Evolutionary conservation across 225 moss, liverwort and hornwort species (phyloP), one percentile per base, ranked within the genome.

Genomic region (Straminergon stramineum): DNA sequence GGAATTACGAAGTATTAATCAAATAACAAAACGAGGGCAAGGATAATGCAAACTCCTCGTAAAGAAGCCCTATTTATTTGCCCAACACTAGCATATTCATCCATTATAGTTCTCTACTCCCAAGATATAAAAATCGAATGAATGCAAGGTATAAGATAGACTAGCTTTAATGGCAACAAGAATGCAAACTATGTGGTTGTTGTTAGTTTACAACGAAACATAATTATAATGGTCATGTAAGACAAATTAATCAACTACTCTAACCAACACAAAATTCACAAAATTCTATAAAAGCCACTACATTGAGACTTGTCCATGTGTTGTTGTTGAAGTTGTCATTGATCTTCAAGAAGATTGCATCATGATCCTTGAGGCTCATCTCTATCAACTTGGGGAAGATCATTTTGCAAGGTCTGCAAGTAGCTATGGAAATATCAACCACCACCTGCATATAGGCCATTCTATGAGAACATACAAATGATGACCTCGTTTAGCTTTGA

Each of bases 351-450:
- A 99, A 99, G 78, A 97, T 56, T 7, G 92, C 98, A 53, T 99
- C 97, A 13, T 97, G 96, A 66, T 96, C 97, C 57, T 95, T 67
- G 28, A 89, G 84, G 83, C 98, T 99, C 97, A 99, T 93, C 84
- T 95, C 93, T 32, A 96, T 95, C 51, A 97, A 85, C 89, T 97
- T 97, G 17, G 98, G 98, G 69, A 81, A 96, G 35, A 99, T 95
- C 87, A 99, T 93, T 88, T 96, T 99, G 90, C 98, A 99, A 85
- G 98, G 98, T 37, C 98, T 97, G 79, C 98, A 99, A 17, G 98
- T 99, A 12, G 76, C 94, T 67, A 97, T 99, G 48, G 98, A 99
- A 86, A 99, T 67, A 87, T 97, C 95, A 37, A 99, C 94, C 43
- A 99, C 97, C n/a, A 98, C 89, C 98, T 98, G 95, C 87, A 81